phyloP scores from a whole-genome alignment of 1,284 basidiomycete genomes.

The Ganoderma resinaceum region DNA sequence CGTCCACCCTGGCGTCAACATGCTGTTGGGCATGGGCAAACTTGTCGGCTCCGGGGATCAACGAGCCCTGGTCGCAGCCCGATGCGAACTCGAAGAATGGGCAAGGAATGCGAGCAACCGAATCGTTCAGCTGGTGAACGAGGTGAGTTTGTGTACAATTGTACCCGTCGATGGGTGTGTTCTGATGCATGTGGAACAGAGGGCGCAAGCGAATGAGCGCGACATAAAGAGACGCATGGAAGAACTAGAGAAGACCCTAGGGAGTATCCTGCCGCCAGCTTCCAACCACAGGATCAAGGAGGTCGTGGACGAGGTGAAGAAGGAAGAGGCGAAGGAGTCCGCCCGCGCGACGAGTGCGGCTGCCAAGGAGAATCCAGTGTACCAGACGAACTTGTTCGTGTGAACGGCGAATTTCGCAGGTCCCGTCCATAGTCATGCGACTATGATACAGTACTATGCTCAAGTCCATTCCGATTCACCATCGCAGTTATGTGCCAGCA shows the following conservation, averaged over 20 bases:
- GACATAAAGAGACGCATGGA: constrained; percentile 14
- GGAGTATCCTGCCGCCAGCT: constrained; percentile 8
- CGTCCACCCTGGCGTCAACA: constrained; percentile 23
- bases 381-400: not conserved
- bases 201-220: constrained; percentile 13
- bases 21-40: constrained; percentile 20
- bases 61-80: constrained; percentile 2
- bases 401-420: not conserved
- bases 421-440: not conserved
- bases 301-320: constrained; percentile 4
- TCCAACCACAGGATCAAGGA: constrained; percentile 4
- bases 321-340: constrained; percentile 4
- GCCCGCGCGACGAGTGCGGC: not conserved
- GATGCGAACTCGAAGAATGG: constrained; percentile 15
- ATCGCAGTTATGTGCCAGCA: not conserved
- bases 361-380: constrained; percentile 9
- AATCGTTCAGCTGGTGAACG: constrained; percentile 14
- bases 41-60: constrained; percentile 15
- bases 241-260: constrained; percentile 12
- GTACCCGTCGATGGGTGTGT: too few species aligned
- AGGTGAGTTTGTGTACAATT: not conserved
- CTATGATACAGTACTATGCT: not conserved
- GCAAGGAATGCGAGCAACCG: constrained; percentile 14
- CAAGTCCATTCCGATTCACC: not conserved
- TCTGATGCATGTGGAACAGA: not conserved